phyloP scores from a whole-genome alignment of 345 rosid genomes.

The Carallia pectinifolia region DNA sequence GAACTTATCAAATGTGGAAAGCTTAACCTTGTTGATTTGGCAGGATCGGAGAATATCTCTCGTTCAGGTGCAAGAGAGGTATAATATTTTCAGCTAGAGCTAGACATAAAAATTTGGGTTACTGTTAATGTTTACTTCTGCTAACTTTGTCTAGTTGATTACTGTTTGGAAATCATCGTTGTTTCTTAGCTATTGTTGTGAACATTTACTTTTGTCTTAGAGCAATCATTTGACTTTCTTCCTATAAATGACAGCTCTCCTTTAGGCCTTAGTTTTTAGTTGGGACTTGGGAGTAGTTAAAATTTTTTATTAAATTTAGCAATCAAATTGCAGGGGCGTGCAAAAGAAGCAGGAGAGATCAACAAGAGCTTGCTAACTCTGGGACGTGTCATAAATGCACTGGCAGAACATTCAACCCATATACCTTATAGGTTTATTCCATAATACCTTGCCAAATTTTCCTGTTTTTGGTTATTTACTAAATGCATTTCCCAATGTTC shows the following conservation, averaged over 20 bases:
- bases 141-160: too few species aligned
- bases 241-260: too few species aligned
- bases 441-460: neutral
- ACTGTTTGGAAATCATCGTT: too few species aligned
- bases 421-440: slow-evolving; percentile 76
- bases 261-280: neutral
- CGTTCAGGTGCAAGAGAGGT: slow-evolving; percentile 90
- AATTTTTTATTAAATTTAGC: slow-evolving; percentile 10
- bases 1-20: slow-evolving; percentile 93
- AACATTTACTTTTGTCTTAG: too few species aligned
- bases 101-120: too few species aligned
- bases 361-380: slow-evolving; percentile 94
- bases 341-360: slow-evolving; percentile 98
- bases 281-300: neutral
- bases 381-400: slow-evolving; percentile 95
- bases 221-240: too few species aligned
- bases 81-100: neutral
- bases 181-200: too few species aligned
- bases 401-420: slow-evolving; percentile 94
- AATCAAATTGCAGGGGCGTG: slow-evolving; percentile 60
- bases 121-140: too few species aligned
- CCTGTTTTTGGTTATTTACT: neutral
- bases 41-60: slow-evolving; percentile 92
- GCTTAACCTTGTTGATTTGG: slow-evolving; percentile 97
- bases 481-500: neutral